Evolutionary conservation across 371 early-diverging fungal genomes (phyloP).

Genomic region (Apophysomyces sp.): DNA sequence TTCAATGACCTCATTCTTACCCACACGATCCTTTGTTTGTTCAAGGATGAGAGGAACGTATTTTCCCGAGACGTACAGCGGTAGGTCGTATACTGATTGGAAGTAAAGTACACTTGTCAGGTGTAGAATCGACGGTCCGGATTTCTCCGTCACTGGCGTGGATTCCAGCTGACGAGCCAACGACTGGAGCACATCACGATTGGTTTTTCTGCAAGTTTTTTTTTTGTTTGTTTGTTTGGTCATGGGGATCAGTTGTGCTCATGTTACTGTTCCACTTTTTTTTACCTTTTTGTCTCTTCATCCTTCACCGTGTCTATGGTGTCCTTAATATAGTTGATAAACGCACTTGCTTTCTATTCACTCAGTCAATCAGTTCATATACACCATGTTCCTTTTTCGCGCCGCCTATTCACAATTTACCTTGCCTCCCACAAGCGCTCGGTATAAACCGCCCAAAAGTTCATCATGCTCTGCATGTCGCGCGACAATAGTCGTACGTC

Average conservation of each 20-base stretch:
- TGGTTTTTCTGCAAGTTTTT: conserved; percentile 7
- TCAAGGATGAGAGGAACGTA: conserved; percentile 26
- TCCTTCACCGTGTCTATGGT: not conserved
- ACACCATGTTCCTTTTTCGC: not conserved
- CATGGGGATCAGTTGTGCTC: not conserved
- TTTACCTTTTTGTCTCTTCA: not conserved
- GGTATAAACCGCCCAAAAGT: not conserved
- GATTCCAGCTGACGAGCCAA: conserved; percentile 8
- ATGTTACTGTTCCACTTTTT: not conserved
- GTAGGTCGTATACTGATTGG: conserved; percentile 14
- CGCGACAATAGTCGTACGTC: not conserved
- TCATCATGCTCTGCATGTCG: not conserved
- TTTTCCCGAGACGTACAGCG: conserved; percentile 29
- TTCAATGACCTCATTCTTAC: not conserved
- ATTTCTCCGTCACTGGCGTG: conserved; percentile 1
- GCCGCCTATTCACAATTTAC: not conserved
- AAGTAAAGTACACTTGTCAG: conserved; percentile 22
- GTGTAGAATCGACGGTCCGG: conserved; percentile 23
- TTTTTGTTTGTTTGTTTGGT: not conserved
- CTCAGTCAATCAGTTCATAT: not conserved
- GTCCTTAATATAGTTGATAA: not conserved
- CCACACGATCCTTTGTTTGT: conserved; percentile 7
- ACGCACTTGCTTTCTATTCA: not conserved
- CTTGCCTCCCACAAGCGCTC: conserved; percentile 1
- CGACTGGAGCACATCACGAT: not conserved